These are phyloP conservation scores for Microcyclosporella mali DNA, from an alignment of 2,329 filamentous ascomycete species.

Conservation along the genomic window DNA sequence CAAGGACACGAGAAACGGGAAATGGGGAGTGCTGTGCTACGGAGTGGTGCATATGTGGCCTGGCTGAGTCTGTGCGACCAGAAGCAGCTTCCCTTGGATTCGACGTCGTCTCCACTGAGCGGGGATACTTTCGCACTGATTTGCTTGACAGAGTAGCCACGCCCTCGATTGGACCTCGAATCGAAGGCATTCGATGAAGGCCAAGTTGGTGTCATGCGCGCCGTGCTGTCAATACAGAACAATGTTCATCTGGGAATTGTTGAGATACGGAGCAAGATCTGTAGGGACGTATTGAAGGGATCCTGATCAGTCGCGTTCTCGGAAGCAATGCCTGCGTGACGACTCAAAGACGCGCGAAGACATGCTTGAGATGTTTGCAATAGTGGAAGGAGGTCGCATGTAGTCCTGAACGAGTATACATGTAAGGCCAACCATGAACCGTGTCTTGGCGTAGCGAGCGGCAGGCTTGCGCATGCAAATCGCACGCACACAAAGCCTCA, in stretches of 20 bases:
- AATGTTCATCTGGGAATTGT: conserved; percentile 52
- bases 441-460: too few species aligned
- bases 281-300: conserved; percentile 51
- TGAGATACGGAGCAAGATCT: conserved; percentile 46
- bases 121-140: conserved; percentile 49
- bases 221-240: conserved; percentile 33
- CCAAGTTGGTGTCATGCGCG: conserved; percentile 30
- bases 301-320: conserved; percentile 51
- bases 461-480: too few species aligned
- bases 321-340: conserved; percentile 41
- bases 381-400: conserved; percentile 46
- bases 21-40: conserved; percentile 38
- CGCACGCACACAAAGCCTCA: too few species aligned
- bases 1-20: conserved; percentile 35
- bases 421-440: not conserved
- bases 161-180: conserved; percentile 9
- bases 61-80: conserved; percentile 40
- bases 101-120: conserved; percentile 43
- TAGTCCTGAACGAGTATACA: conserved; percentile 16
- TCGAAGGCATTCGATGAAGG: conserved; percentile 32
- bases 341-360: conserved; percentile 41
- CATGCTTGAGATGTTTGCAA: conserved; percentile 41
- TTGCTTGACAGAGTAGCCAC: conserved; percentile 37
- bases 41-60: conserved; percentile 43
- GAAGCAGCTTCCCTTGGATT: conserved; percentile 42